Conservation (phyloP, 2,329 filamentous ascomycete species). For the Fusarium compactum region DNA sequence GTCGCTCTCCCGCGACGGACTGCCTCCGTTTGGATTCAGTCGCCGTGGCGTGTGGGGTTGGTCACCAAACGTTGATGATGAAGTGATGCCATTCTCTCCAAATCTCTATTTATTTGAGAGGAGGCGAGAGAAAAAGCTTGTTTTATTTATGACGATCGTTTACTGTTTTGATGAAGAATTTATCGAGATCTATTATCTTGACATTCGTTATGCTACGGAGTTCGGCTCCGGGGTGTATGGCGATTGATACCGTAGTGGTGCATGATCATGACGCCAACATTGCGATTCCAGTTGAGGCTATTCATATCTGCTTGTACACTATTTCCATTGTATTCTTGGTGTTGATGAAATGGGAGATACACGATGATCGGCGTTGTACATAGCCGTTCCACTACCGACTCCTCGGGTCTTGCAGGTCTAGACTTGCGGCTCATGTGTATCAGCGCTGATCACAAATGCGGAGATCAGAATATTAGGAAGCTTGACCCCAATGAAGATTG, state of each 20-base stretch:
- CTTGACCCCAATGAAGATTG: no score
- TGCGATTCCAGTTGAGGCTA: not conserved
- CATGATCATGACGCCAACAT: no score
- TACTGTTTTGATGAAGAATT: not conserved
- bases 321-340: not conserved
- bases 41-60: not conserved
- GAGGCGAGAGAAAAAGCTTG: not conserved
- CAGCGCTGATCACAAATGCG: not conserved
- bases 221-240: not conserved
- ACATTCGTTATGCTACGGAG: no score
- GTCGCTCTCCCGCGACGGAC: slow-evolving; percentile 22
- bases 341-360: not conserved
- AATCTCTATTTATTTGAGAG: no score
- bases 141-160: not conserved
- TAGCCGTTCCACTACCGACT: not conserved
- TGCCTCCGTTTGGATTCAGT: not conserved
- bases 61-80: not conserved
- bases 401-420: not conserved
- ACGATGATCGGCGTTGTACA: not conserved
- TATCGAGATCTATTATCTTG: no score
- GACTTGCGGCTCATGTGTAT: not conserved
- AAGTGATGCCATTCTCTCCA: not conserved
- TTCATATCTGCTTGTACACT: rapidly evolving
- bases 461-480: not conserved
- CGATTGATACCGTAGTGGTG: no score